Base-by-base conservation (phyloP, 352 stramenopile species). In the Globisporangium cystogenes region DNA sequence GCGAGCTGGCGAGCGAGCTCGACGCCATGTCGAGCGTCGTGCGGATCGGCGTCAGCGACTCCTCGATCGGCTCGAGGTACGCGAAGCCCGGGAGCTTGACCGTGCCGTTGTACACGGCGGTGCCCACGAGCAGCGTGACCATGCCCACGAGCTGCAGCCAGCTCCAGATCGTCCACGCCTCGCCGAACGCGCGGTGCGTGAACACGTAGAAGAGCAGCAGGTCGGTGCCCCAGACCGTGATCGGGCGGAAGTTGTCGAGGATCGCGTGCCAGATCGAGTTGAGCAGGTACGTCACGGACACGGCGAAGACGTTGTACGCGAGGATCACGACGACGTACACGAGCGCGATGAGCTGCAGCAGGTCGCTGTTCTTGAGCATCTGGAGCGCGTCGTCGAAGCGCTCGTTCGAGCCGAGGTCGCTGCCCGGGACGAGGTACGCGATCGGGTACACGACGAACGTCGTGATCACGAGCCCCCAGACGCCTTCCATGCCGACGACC, bases 191-290 rank as follows among this genome's bases (percentile, higher is more conserved):
- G 14, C 81, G 78, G 48, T 73, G 71, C 20, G 87, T 96, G 63
- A 98, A 96, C 49, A 90, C 65, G 76, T 99, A 99, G 64, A 97
- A 99, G 26, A 99, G 96, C 53, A 98, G 64, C 23, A 99, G 72
- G 74, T 99, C 96, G 15, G 79, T 89, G 20, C 68, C 79, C 95
- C 96, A 99, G 14, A 99, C 93, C 11, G 92, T 98, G 59, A 99
- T 97, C 11, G 95, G 93, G 35, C 94, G 82, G 72, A 98, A 98
- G 64, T 99, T 99, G 80, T 99, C 95, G 14, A 99, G 70, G 66
- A 99, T 99, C 29, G 95, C 96, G 76, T 99, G 95, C 95, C 95
- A 99, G 46, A 99, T 96, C 40, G 88, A 96, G 74, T 97, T 98
- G 33, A 99, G 69, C 55, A 98, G 71, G 55, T 96, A 98, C 39